These are phyloP conservation scores for Nakazawaea ishiwadae DNA, from an alignment of 805 yeast genomes.

Conservation along the genomic window DNA sequence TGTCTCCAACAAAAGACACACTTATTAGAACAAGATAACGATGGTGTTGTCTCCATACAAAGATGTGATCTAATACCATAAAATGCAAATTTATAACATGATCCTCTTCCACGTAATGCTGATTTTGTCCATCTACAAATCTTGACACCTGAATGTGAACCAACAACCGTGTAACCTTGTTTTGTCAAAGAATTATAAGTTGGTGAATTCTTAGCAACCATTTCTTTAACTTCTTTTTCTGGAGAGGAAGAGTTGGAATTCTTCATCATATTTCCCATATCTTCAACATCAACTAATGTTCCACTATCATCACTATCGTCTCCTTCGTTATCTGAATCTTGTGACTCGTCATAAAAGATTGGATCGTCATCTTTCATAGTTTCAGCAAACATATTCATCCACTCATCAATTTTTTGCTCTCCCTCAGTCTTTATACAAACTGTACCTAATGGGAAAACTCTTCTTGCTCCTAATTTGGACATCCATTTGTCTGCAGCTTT, in stretches of 20 bases:
- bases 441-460: constrained; percentile 79
- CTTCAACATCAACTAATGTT: constrained; percentile 77
- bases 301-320: constrained; percentile 23
- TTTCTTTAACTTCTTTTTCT: constrained; percentile 51
- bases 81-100: constrained; percentile 88
- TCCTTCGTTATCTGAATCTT: constrained; percentile 16
- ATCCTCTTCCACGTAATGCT: constrained; percentile 90
- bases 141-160: constrained; percentile 92
- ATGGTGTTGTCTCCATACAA: constrained; percentile 95
- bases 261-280: constrained; percentile 62
- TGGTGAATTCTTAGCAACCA: constrained; percentile 89
- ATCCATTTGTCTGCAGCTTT: constrained; percentile 66
- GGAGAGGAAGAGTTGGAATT: constrained; percentile 13
- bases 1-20: constrained; percentile 98
- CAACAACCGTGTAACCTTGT: constrained; percentile 91
- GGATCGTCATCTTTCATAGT: constrained; percentile 72
- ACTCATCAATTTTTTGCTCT: constrained; percentile 54
- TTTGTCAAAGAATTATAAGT: constrained; percentile 84
- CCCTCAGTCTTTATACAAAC: constrained; percentile 75
- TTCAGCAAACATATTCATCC: constrained; percentile 58
- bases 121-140: constrained; percentile 96
- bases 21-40: constrained; percentile 88
- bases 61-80: constrained; percentile 88
- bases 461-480: constrained; percentile 79
- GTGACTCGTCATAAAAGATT: constrained; percentile 53